These are phyloP conservation scores for Coniochaeta ligniaria DNA, from an alignment of 2,329 filamentous ascomycete species.

Conservation along the genomic window DNA sequence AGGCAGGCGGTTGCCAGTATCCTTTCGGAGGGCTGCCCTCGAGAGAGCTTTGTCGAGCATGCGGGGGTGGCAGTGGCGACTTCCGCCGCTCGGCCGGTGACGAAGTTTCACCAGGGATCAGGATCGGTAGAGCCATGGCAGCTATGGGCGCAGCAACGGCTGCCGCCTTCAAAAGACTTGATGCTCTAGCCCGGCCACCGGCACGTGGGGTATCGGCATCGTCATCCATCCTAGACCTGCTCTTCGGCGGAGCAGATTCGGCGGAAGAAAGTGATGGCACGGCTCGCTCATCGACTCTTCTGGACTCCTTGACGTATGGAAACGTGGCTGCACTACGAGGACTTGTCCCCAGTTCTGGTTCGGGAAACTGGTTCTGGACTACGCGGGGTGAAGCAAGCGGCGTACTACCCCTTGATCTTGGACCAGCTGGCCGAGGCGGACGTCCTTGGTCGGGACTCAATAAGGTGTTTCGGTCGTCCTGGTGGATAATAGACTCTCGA, in stretches of 20 bases:
- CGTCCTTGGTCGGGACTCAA: constrained; percentile 15
- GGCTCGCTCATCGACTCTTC: neutral
- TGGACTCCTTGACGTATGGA: constrained; percentile 4
- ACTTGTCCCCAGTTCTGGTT: constrained; percentile 9
- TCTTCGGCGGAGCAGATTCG: neutral
- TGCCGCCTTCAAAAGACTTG: constrained; percentile 1
- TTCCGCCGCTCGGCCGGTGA: constrained; percentile 15
- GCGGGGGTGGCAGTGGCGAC: constrained; percentile 12
- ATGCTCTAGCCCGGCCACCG: neutral
- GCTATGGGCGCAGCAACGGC: constrained; percentile 10
- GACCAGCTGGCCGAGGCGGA: constrained; percentile 10
- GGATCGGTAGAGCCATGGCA: constrained; percentile 11
- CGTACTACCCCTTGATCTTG: constrained; percentile 26
- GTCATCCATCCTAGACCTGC: neutral
- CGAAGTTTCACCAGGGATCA: constrained; percentile 8
- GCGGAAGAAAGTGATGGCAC: neutral
- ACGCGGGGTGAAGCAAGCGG: constrained; percentile 23
- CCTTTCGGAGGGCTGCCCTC: constrained; percentile 17
- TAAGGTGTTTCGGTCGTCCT: constrained; percentile 21
- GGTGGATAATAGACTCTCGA: constrained; percentile 25
- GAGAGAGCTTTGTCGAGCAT: constrained; percentile 14
- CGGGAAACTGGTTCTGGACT: constrained; percentile 10
- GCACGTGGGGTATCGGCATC: neutral
- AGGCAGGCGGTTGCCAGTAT: constrained; percentile 30
- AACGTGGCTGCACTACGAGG: constrained; percentile 13